Percentiles rank a stretch among this genome's conserved stretches.
These are phyloP conservation scores for Pachyrhizus erosus DNA, from an alignment of 306 rosid genomes.

Conservation along the genomic window DNA sequence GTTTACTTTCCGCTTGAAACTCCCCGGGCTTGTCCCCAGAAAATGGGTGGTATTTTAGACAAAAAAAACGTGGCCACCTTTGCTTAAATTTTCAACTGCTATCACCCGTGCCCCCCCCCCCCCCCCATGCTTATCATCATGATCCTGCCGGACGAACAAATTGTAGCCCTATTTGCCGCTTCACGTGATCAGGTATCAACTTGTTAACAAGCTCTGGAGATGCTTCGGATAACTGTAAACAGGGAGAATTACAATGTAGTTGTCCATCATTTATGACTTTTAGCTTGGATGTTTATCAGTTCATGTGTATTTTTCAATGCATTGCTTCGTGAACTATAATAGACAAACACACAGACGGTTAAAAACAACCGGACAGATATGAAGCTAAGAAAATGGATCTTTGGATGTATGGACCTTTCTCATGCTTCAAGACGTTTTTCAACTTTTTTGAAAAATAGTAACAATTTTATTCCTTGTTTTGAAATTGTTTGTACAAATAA, in stretches of 20 bases:
- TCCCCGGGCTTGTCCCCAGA: no score
- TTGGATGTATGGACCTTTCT: neutral
- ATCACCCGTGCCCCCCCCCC: no score
- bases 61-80: no score
- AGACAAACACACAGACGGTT: neutral
- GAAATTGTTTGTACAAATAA: neutral
- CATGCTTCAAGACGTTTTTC: neutral
- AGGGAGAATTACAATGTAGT: conserved; percentile 21
- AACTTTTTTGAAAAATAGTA: neutral
- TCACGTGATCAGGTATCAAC: conserved; percentile 89
- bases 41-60: no score
- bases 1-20: no score
- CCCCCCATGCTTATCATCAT: conserved; percentile 50
- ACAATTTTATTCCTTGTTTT: neutral
- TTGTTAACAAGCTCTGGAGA: conserved; percentile 79
- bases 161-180: conserved; percentile 77
- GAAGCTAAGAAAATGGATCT: neutral
- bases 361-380: neutral
- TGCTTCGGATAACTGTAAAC: conserved; percentile 71
- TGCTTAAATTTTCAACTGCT: no score
- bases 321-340: conserved; percentile 4
- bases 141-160: conserved; percentile 65
- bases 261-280: conserved; percentile 6
- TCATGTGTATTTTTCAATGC: neutral
- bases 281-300: neutral